Base-by-base conservation (phyloP, 164 flowering plant genomes). In the Buxus sempervirens region DNA sequence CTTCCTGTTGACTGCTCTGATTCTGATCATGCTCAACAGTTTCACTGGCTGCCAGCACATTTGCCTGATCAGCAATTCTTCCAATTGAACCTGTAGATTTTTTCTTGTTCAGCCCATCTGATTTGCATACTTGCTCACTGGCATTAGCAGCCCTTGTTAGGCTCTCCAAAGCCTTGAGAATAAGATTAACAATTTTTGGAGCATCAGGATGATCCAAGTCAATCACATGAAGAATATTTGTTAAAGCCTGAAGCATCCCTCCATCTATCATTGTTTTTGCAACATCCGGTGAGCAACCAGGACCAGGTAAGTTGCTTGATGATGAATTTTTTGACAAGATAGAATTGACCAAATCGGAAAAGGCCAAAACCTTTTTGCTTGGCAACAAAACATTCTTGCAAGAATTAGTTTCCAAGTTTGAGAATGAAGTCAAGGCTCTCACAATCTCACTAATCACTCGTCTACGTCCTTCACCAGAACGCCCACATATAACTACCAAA, bases 131-230 rank as follows among this genome's bases (percentile, higher is more conserved):
- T 77, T 85, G 98, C 72, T 88, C 93, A 79, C 82, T 80, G 67
- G 90, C 85, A 90, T 90, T 91, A 45, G 96, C 98, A 77, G 91
- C 97, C 76, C 95, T 80, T 67, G 98, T 88, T 57, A 94, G 75
- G 76, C 84, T 82, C 71, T 91, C 98, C 75, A 94, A 82, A 65
- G 90, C 82, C 80, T 94, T 94, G 22, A 94, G 82, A 24, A 90
- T 82, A 60, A 87, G 87, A 81, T 83, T 94, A 55, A 84, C 90
- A 81, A 78, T 70, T 84, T 88, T 88, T 2, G 93, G 86, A 69
- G 95, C 88, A 74, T 91, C 90, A 66, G 96, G 96, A 73, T 91
- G 95, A 75, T 94, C 96, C 78, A 94, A 72, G 79, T 94, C 98
- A 71, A 91, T 75, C 61, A 81, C 88, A 78, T 88, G 83, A 75